Percentiles rank a stretch among this genome's conserved stretches.
phyloP scores from a whole-genome alignment of 2,329 filamentous ascomycete species.

The Fusarium phyllophilum region DNA sequence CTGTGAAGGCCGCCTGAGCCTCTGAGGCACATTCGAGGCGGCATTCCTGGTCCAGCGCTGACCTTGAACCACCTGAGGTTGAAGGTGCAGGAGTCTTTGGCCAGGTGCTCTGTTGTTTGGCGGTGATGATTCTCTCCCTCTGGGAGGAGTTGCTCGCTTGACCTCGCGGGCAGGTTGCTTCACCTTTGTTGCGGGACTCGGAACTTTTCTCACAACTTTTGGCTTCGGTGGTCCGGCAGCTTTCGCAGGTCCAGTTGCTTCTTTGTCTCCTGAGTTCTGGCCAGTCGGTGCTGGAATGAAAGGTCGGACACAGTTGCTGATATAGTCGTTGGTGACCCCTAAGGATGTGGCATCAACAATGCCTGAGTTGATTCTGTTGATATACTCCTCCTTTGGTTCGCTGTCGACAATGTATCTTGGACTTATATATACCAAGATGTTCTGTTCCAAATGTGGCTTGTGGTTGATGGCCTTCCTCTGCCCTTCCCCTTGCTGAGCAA shows the following conservation, averaged over 20 bases:
- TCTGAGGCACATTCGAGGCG: conserved; percentile 4
- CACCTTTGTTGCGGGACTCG: conserved; percentile 17
- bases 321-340: conserved; percentile 50
- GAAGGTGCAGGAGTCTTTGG: conserved; percentile 3
- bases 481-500: conserved; percentile 30
- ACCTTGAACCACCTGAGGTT: conserved; percentile 1
- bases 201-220: conserved; percentile 31
- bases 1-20: conserved; percentile 5
- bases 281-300: conserved; percentile 46
- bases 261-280: conserved; percentile 18
- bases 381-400: conserved; percentile 52
- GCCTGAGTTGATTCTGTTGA: conserved; percentile 53
- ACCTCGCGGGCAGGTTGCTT: conserved; percentile 27
- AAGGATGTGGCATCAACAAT: conserved; percentile 50
- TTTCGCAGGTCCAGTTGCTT: not conserved
- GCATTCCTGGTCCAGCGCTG: conserved; percentile 7
- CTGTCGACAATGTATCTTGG: conserved; percentile 47
- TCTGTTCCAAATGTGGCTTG: conserved; percentile 41
- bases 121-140: conserved; percentile 41
- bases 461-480: conserved; percentile 28
- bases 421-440: conserved; percentile 56
- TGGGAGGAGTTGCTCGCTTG: conserved; percentile 24
- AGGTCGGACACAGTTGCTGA: conserved; percentile 51
- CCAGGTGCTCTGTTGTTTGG: conserved; percentile 28
- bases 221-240: conserved; percentile 10